Conservation (phyloP, 1,139 yeast genomes). For the Spencermartinsiella ligniputridi region DNA sequence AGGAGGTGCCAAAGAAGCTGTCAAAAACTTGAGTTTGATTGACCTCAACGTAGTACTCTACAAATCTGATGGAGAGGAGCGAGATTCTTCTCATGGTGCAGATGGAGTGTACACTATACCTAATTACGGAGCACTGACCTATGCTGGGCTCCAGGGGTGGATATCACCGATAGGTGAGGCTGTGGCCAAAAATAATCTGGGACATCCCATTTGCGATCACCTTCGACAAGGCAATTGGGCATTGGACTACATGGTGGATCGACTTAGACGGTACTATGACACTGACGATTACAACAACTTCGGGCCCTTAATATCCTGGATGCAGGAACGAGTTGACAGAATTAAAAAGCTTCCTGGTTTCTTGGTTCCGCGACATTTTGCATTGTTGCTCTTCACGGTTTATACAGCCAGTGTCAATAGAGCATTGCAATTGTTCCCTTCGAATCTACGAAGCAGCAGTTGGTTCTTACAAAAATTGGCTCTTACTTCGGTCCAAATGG, state of each 20-base stretch:
- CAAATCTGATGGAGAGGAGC: slow-evolving; percentile 81
- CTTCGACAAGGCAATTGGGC: slow-evolving; percentile 88
- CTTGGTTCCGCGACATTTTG: slow-evolving; percentile 81
- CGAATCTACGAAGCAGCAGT: slow-evolving; percentile 55
- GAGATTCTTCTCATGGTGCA: slow-evolving; percentile 67
- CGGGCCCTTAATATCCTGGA: slow-evolving; percentile 60
- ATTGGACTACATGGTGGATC: slow-evolving; percentile 61
- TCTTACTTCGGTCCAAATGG: slow-evolving; percentile 82
- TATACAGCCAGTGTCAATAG: slow-evolving; percentile 74
- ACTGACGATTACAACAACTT: slow-evolving; percentile 43
- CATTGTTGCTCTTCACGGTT: slow-evolving; percentile 71
- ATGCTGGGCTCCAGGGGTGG: slow-evolving; percentile 96
- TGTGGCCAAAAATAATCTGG: slow-evolving; percentile 67
- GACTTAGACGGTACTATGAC: slow-evolving; percentile 54
- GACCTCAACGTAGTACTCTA: slow-evolving; percentile 75
- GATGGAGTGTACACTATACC: slow-evolving; percentile 77
- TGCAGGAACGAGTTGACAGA: slow-evolving; percentile 59
- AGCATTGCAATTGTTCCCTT: slow-evolving; percentile 56
- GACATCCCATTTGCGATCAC: slow-evolving; percentile 78
- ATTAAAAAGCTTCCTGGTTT: slow-evolving; percentile 69
- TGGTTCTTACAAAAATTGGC: slow-evolving; percentile 76
- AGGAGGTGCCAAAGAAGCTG: slow-evolving; percentile 72
- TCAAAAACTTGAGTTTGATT: slow-evolving; percentile 52
- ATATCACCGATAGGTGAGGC: slow-evolving; percentile 60
- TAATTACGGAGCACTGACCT: slow-evolving; percentile 62